Evolutionary conservation across 2,329 filamentous ascomycete species (phyloP).

Genomic region (Botrytis squamosa): DNA sequence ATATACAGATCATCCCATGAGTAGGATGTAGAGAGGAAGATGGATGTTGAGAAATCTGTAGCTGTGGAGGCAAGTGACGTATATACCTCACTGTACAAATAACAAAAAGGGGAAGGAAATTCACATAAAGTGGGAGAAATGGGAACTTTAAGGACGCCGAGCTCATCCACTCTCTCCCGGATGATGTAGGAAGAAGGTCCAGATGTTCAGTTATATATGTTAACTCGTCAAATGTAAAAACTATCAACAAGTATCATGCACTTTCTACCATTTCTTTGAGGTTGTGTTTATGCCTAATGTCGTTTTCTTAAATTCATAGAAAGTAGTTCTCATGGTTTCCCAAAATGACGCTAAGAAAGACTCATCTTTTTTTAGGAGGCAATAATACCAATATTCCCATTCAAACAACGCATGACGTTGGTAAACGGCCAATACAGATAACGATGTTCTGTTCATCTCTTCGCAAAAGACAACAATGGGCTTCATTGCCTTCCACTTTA

Average conservation of each 20-base stretch:
- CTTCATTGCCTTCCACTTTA: slow-evolving; percentile 32
- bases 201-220: neutral
- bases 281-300: neutral
- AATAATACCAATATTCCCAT: neutral
- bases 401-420: neutral
- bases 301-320: neutral
- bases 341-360: neutral
- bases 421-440: neutral
- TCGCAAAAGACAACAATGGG: slow-evolving; percentile 37
- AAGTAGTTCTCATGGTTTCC: neutral
- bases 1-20: neutral
- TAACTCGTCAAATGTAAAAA: neutral
- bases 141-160: neutral
- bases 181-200: neutral
- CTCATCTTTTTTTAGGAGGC: neutral
- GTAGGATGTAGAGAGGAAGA: neutral
- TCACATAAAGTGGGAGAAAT: neutral
- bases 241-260: neutral
- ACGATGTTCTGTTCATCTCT: slow-evolving; percentile 40
- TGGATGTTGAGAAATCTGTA: neutral
- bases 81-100: neutral
- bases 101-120: neutral
- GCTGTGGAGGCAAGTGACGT: neutral
- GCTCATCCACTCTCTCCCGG: neutral
- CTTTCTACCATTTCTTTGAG: neutral